A percentile compares a stretch with the other conserved stretches of the same genome.
These are phyloP conservation scores for Termitomyces heimii DNA, from an alignment of 768 basidiomycete species.

Conservation along the genomic window DNA sequence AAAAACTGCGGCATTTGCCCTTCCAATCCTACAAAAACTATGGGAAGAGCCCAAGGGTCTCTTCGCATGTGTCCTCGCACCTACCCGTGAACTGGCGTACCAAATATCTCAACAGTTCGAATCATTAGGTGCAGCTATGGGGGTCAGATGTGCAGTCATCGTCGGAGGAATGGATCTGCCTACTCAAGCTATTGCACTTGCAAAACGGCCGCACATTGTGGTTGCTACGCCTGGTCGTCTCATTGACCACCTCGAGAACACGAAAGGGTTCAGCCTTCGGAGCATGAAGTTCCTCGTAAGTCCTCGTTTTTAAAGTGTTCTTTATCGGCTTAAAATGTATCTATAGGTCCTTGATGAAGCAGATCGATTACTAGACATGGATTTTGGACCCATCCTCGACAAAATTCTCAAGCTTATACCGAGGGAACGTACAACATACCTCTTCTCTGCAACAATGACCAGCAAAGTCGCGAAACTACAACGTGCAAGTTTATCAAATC, in stretches of 20 bases:
- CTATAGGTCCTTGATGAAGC: slow-evolving; percentile 94
- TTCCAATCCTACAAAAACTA: slow-evolving; percentile 93
- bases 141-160: slow-evolving; percentile 84
- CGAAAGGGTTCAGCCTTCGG: slow-evolving; percentile 91
- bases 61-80: slow-evolving; percentile 91
- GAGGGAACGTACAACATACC: slow-evolving; percentile 88
- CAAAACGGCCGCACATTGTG: slow-evolving; percentile 90
- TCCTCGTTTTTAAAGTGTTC: neutral
- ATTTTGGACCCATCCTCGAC: slow-evolving; percentile 93
- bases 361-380: slow-evolving; percentile 92
- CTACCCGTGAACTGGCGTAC: slow-evolving; percentile 96
- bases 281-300: slow-evolving; percentile 83
- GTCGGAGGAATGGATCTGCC: slow-evolving; percentile 96
- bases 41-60: slow-evolving; percentile 95
- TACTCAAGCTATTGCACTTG: slow-evolving; percentile 84
- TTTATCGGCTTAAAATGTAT: neutral
- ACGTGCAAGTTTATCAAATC: slow-evolving; percentile 87
- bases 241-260: slow-evolving; percentile 92
- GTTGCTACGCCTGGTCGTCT: slow-evolving; percentile 94
- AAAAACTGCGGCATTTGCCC: slow-evolving; percentile 95
- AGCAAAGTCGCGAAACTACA: slow-evolving; percentile 97
- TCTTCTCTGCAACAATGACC: slow-evolving; percentile 99
- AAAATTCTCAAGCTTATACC: slow-evolving; percentile 95
- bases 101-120: slow-evolving; percentile 99
- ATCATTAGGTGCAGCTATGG: slow-evolving; percentile 86